Conservation (phyloP, 345 rosid genomes). For the Populus deltoides region DNA sequence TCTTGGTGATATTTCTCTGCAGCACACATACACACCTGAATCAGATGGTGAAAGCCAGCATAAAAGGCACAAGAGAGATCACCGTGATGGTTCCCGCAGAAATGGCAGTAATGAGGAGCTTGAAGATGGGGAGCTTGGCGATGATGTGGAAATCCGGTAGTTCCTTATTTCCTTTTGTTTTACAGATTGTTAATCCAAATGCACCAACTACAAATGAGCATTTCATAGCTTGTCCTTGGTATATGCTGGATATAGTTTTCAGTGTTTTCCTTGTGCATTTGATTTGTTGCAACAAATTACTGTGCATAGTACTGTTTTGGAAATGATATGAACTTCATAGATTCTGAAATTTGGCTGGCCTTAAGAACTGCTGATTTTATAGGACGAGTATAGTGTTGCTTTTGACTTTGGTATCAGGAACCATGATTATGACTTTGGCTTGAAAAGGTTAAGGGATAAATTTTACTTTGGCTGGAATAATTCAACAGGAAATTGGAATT, state of each 20-base stretch:
- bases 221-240: slow-evolving; percentile 1
- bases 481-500: neutral
- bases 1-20: slow-evolving; percentile 22
- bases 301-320: neutral
- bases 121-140: slow-evolving; percentile 96
- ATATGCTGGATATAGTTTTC: neutral
- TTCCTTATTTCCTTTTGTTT: neutral
- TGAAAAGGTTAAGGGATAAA: neutral
- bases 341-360: neutral
- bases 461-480: neutral
- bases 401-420: neutral
- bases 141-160: slow-evolving; percentile 79
- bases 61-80: slow-evolving; percentile 74
- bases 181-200: neutral
- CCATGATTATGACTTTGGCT: neutral
- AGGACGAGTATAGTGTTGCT: neutral
- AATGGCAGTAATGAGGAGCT: slow-evolving; percentile 69
- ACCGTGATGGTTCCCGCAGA: slow-evolving; percentile 63
- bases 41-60: slow-evolving; percentile 77
- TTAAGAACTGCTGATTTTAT: neutral
- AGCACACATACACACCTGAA: slow-evolving; percentile 78
- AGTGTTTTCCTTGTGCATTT: neutral
- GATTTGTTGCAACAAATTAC: neutral
- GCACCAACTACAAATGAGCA: slow-evolving; percentile 10
- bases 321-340: neutral